Conservation (phyloP, 163 green algal species). For the Prototheca wickerhamii region DNA sequence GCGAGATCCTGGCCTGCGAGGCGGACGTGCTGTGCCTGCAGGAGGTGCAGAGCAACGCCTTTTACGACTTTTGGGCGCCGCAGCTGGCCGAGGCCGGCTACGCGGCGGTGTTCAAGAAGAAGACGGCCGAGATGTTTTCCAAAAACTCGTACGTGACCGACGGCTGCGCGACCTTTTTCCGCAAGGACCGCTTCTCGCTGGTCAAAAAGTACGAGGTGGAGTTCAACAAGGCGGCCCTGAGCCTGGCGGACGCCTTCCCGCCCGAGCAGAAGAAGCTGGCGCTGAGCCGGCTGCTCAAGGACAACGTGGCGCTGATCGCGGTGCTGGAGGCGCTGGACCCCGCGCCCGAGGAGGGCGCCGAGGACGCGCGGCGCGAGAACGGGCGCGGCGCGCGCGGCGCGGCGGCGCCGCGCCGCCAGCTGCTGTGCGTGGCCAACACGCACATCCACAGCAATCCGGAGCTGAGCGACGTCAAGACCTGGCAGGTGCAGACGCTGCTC, state of each 20-base stretch:
- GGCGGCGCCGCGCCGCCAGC: conserved; percentile 52
- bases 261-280: conserved; percentile 66
- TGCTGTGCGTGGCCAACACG: conserved; percentile 98
- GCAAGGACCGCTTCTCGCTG: conserved; percentile 71
- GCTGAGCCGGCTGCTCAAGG: conserved; percentile 92
- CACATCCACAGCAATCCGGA: conserved; percentile 98
- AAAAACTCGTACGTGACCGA: conserved; percentile 84
- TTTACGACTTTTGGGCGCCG: conserved; percentile 74
- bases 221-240: conserved; percentile 98
- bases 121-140: conserved; percentile 87
- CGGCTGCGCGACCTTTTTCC: conserved; percentile 97
- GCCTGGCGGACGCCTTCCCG: conserved; percentile 71
- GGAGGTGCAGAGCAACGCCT: conserved; percentile 95
- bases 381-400: too few relatives aligned
- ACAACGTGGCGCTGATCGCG: conserved; percentile 96
- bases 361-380: too few relatives aligned
- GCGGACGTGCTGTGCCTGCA: conserved; percentile 93
- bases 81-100: conserved; percentile 73
- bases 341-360: conserved; percentile 11
- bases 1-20: conserved; percentile 74
- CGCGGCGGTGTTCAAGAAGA: conserved; percentile 96
- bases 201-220: conserved; percentile 99
- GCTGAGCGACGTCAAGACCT: conserved; percentile 96
- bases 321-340: conserved; percentile 85
- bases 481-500: conserved; percentile 97